These are phyloP conservation scores for Colletotrichum sp. DNA, from an alignment of 2,329 filamentous ascomycete species.

Conservation along the genomic window DNA sequence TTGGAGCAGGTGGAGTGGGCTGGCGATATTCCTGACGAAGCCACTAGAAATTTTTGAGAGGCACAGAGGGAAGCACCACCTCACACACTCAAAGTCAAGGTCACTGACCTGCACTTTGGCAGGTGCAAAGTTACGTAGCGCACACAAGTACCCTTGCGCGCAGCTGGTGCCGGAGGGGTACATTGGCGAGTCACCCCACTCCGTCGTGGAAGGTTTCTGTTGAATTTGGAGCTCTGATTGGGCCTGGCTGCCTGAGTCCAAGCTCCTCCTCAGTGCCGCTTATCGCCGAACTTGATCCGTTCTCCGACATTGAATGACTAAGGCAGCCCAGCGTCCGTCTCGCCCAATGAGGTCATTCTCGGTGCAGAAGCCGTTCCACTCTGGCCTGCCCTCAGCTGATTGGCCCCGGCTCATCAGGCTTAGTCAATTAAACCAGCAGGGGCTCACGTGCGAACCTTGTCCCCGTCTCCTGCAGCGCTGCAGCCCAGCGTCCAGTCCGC, in stretches of 20 bases:
- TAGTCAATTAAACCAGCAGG: background rate
- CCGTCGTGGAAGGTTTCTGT: background rate
- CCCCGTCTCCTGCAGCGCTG: background rate
- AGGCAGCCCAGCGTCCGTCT: background rate
- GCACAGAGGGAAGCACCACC: background rate
- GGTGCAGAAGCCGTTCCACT: background rate
- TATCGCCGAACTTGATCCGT: slow-evolving; percentile 9
- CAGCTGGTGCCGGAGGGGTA: background rate
- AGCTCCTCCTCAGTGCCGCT: background rate
- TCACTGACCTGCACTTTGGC: background rate
- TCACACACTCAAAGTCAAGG: background rate
- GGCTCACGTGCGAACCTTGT: slow-evolving; percentile 23
- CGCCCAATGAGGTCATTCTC: slow-evolving; percentile 9
- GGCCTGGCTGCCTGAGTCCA: background rate
- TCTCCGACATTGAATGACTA: background rate
- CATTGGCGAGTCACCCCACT: background rate
- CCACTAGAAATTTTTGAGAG: slow-evolving; percentile 20
- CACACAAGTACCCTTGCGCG: background rate
- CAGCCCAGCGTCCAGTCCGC: background rate
- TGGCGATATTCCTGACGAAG: slow-evolving; percentile 17
- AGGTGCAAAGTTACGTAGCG: background rate
- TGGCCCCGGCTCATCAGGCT: background rate
- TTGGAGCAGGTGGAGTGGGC: slow-evolving; percentile 3
- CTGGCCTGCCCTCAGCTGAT: background rate
- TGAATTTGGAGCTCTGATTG: background rate